Evolutionary conservation across 2,329 filamentous ascomycete species (phyloP), one percentile per base, ranked within the genome.

Genomic region (Penicillium digitatum): DNA sequence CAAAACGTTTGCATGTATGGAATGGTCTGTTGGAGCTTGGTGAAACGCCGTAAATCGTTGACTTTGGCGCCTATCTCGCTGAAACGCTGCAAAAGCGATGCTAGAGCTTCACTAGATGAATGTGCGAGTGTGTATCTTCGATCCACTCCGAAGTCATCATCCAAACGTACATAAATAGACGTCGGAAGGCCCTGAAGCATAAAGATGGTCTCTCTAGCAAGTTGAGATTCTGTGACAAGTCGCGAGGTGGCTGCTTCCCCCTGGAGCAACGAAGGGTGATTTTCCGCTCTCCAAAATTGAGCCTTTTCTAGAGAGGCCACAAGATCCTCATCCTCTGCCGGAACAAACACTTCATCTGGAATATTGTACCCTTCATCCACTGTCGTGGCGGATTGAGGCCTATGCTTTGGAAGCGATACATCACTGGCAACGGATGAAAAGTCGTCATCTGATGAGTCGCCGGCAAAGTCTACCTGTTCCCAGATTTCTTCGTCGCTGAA

Each of bases 151-250:
- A 76, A 61, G 4, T 55, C 59, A 34, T 67, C 62, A 34, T 72
- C 68, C 20, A 70, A 31, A 50, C 68, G 62, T 76, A 71, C 61
- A 64, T 92, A 96, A 1, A 96, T 68, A 1, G 85, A 87, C 2
- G 88, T 93, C 6, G 86, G 82, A 4, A 94, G 76, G 0, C 92
- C 92, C 51, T 85, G 83, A 0, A 97, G 80, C 89, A 96, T 95
- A 65, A 90, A 93, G 0, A 96, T 77, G 0, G 85, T 82, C 66
- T 97, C 91, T 45, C 90, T 84, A 26, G 92, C 76, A 11, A 86
- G 77, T 60, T 92, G 85, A 1, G 88, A 76, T 68, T 96, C 92
- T 0, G 87, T 83, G 6, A 93, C 76, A 16, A 59, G 56, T 27
- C 68, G 63, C 55, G 66, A 66, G 27, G 64, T 52, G 34, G 60